phyloP scores from a whole-genome alignment of 257 asterid species.

The Solanum rostratum region DNA sequence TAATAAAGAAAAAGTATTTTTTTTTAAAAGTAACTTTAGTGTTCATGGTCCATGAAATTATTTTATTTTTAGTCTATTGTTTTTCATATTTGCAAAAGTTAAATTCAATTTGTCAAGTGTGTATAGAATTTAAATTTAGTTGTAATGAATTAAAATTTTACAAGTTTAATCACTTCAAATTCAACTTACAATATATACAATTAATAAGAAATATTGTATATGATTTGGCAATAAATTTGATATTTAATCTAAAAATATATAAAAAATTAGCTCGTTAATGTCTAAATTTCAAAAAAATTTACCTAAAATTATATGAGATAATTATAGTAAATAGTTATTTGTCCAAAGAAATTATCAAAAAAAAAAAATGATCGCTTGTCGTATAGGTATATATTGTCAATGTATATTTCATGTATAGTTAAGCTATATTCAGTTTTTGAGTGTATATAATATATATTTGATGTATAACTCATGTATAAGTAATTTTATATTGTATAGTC shows the following conservation, averaged over 20 bases:
- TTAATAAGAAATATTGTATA: background rate
- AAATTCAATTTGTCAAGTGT: background rate
- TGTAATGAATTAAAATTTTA: background rate
- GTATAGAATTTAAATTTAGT: background rate
- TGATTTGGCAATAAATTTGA: background rate
- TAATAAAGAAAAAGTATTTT: background rate
- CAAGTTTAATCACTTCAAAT: background rate
- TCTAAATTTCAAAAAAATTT: background rate
- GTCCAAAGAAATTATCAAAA: too few species aligned
- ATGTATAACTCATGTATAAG: too few species aligned
- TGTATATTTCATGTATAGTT: too few species aligned
- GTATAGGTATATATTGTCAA: too few species aligned
- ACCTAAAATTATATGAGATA: background rate
- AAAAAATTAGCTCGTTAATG: background rate
- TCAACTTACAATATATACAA: background rate
- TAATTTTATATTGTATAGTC: too few species aligned
- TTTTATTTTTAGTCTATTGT: background rate
- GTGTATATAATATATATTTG: too few species aligned
- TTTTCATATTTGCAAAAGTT: background rate
- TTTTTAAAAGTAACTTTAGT: background rate
- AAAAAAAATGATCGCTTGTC: too few species aligned
- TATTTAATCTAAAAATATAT: background rate
- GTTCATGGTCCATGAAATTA: background rate
- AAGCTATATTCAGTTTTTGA: too few species aligned
- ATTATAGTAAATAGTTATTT: too few species aligned